Conservation (phyloP, 2,329 filamentous ascomycete species). For the Nothopassalora personata region DNA sequence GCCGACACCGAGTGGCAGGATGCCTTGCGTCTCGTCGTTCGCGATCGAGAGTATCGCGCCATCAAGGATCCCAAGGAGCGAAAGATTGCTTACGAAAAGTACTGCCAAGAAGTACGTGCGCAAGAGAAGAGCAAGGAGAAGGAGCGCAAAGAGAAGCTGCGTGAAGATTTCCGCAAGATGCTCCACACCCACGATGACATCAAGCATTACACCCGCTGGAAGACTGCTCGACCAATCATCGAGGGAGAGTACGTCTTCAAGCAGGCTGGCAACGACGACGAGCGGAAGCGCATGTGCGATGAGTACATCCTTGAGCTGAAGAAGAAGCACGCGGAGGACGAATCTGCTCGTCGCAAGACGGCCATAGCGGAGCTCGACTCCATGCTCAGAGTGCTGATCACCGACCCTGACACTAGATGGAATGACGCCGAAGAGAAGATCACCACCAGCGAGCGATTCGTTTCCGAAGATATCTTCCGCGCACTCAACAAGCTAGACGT, state of each 20-base stretch:
- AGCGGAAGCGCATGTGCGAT: slow-evolving; percentile 84
- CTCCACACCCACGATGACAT: slow-evolving; percentile 94
- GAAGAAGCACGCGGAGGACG: slow-evolving; percentile 70
- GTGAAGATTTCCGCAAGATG: slow-evolving; percentile 93
- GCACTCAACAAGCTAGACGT: slow-evolving; percentile 82
- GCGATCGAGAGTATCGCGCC: slow-evolving; percentile 86
- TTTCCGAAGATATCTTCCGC: slow-evolving; percentile 78
- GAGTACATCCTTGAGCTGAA: slow-evolving; percentile 86
- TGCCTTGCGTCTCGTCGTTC: slow-evolving; percentile 76
- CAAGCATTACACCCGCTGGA: slow-evolving; percentile 95
- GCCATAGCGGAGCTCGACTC: slow-evolving; percentile 79
- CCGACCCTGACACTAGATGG: slow-evolving; percentile 95
- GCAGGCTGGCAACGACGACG: slow-evolving; percentile 78
- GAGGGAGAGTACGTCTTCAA: slow-evolving; percentile 94
- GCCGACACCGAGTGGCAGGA: slow-evolving; percentile 92
- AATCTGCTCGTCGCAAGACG: slow-evolving; percentile 65
- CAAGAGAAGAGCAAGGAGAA: slow-evolving; percentile 94
- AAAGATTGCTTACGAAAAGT: slow-evolving; percentile 89
- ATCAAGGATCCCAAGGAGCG: slow-evolving; percentile 89
- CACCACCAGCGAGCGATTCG: slow-evolving; percentile 69
- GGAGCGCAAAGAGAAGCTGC: slow-evolving; percentile 85
- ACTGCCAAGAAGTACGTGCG: slow-evolving; percentile 78
- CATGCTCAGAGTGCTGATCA: slow-evolving; percentile 70
- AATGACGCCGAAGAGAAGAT: slow-evolving; percentile 80
- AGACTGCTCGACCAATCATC: slow-evolving; percentile 87